Percentiles rank a stretch among this genome's conserved stretches.
phyloP scores from a whole-genome alignment of 805 yeast species.

The Starmerella floris region DNA sequence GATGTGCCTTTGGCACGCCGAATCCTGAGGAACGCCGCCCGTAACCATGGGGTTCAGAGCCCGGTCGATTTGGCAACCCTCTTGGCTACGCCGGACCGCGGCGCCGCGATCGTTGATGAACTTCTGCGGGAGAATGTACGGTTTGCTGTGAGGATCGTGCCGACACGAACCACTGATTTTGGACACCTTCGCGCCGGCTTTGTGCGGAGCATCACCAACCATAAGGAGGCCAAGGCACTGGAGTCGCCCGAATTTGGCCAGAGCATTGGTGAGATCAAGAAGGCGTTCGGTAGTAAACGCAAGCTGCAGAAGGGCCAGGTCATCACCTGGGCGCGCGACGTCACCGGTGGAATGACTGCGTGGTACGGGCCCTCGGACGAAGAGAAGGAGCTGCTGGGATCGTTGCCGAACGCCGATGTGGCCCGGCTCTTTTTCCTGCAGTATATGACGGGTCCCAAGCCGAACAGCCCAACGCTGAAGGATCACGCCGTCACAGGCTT shows the following conservation, averaged over 20 bases:
- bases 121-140: conserved; percentile 48
- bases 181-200: conserved; percentile 83
- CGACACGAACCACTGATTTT: conserved; percentile 83
- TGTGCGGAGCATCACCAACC: conserved; percentile 61
- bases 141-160: conserved; percentile 63
- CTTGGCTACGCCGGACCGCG: conserved; percentile 28
- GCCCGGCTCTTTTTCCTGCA: conserved; percentile 58
- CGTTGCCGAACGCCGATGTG: conserved; percentile 46
- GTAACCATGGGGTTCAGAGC: not conserved
- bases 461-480: conserved; percentile 43
- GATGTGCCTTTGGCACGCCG: conserved; percentile 31
- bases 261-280: conserved; percentile 57
- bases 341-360: conserved; percentile 36
- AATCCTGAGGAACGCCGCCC: conserved; percentile 10
- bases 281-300: conserved; percentile 49
- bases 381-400: conserved; percentile 37
- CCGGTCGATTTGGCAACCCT: not conserved
- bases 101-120: conserved; percentile 41
- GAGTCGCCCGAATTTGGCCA: conserved; percentile 35
- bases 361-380: conserved; percentile 27
- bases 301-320: conserved; percentile 65
- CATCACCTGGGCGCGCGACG: conserved; percentile 42
- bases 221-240: conserved; percentile 41
- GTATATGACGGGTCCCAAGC: conserved; percentile 58
- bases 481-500: conserved; percentile 14